These are phyloP conservation scores for Zasmidium angulare DNA, from an alignment of 2,329 filamentous ascomycete genomes.

Conservation along the genomic window DNA sequence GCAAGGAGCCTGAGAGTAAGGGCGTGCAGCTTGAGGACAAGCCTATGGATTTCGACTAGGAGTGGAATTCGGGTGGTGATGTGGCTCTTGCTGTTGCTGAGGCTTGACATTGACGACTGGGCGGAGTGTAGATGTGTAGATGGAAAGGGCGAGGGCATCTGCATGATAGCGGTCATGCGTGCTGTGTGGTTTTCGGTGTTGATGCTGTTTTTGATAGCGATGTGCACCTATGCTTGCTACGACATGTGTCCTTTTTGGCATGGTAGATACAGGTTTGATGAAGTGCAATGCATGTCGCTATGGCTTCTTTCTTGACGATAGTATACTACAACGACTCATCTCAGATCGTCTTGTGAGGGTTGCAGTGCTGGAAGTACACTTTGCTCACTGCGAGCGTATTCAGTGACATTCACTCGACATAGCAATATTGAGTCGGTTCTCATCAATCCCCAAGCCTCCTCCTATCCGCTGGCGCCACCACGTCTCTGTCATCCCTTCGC, in stretches of 20 bases:
- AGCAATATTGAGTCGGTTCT: not conserved
- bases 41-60: slow-evolving; percentile 70
- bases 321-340: too few relatives aligned
- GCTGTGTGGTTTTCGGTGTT: not conserved
- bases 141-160: not conserved
- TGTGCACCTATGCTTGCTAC: not conserved
- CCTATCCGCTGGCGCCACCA: not conserved
- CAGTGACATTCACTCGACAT: too few relatives aligned
- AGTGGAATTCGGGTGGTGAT: slow-evolving; percentile 23
- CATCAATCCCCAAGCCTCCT: not conserved
- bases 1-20: slow-evolving; percentile 37
- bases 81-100: not conserved
- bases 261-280: not conserved
- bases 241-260: not conserved
- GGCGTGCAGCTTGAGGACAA: slow-evolving; percentile 71
- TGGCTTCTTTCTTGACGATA: too few relatives aligned
- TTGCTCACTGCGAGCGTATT: too few relatives aligned
- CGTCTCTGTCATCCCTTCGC: not conserved
- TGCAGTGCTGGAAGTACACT: too few relatives aligned
- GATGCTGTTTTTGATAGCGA: not conserved
- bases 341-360: too few relatives aligned
- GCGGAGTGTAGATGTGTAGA: not conserved
- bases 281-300: too few relatives aligned
- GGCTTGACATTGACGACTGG: not conserved
- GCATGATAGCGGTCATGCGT: not conserved